Evolutionary conservation across 140 eudicot species (phyloP), one percentile per base, ranked within the genome.

Genomic region (Cichorium intybus): DNA sequence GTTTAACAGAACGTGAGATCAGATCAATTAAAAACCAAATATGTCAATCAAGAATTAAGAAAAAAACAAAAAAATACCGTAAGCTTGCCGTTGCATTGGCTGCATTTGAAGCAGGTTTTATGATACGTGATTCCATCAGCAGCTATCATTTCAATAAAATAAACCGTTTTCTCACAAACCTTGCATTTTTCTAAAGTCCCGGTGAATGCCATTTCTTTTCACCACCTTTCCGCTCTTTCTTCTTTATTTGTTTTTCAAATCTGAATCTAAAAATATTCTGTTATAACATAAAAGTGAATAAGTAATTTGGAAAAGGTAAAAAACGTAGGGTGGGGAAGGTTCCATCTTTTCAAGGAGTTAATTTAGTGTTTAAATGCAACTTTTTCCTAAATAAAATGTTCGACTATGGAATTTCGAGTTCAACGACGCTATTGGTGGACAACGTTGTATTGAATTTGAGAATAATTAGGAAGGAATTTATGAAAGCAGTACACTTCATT

Each of bases 51-150:
- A 7, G 27, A 37, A 15, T 1, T 34, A 4, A 26, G 35, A 3
- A 24, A 12, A 4, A 51, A 27, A 18, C 1, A 58, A 4, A 24
- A 49, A 6, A 22, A 16, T 83, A 90, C 97, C 82, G 80, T 74
- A 49, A 90, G 94, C 9, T 79, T 78, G 35, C 90, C 87, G 28
- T 84, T 87, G 73, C 96, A 90, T 23, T 82, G 82, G 72, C 78
- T 77, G 75, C 97, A 90, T 73, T 43, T 82, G 85, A 90, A 90
- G 62, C 97, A 90, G 3, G 77, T 82, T 55, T 87, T 80, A 64
- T 90, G 97, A 75, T 87, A 90, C 4, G 83, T 72, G 66, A 80
- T 68, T 62, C 96, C 97, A 80, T 87, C 96, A 9, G 94, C 95
- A 0, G 97, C 59, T 18, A 90, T 56, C 90, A 80, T 67, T 59